Evolutionary conservation across 129 eudicot species (phyloP).

Genomic region (Flaveria trinervia): DNA sequence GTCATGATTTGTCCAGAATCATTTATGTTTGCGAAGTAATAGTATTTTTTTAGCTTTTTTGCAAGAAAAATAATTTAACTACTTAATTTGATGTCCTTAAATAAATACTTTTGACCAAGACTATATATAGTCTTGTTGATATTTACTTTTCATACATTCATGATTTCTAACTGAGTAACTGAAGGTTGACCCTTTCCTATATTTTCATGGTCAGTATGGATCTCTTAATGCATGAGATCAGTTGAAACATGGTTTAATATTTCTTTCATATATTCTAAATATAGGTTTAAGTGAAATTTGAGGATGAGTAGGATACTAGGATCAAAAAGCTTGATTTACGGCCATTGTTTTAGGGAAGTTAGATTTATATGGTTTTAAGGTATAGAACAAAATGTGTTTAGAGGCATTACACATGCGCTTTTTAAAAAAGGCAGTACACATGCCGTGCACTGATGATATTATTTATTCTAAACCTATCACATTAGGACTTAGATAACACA

Average conservation of each 20-base stretch:
- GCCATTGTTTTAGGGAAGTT: neutral
- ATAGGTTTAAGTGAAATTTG: slow-evolving; percentile 1
- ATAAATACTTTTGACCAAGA: slow-evolving; percentile 18
- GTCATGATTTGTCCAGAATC: neutral
- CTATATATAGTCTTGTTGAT: slow-evolving; percentile 14
- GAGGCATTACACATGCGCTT: neutral
- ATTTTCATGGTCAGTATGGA: slow-evolving; percentile 3
- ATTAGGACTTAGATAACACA: neutral
- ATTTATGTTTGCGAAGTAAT: neutral
- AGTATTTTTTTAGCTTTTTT: neutral
- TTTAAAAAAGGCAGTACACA: too few relatives aligned
- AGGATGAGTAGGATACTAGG: neutral
- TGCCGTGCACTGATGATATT: neutral
- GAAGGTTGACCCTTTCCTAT: slow-evolving; percentile 15
- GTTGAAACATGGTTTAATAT: neutral
- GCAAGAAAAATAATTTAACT: neutral
- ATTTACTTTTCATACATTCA: neutral
- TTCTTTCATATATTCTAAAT: neutral
- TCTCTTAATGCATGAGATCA: slow-evolving; percentile 1
- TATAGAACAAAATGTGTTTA: neutral
- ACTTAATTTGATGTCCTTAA: neutral
- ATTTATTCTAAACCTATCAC: neutral
- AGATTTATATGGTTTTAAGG: neutral
- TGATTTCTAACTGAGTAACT: neutral
- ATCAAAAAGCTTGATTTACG: slow-evolving; percentile 13